Evolutionary conservation across 1,139 yeast genomes (phyloP).

Genomic region (Pichia sp.): DNA sequence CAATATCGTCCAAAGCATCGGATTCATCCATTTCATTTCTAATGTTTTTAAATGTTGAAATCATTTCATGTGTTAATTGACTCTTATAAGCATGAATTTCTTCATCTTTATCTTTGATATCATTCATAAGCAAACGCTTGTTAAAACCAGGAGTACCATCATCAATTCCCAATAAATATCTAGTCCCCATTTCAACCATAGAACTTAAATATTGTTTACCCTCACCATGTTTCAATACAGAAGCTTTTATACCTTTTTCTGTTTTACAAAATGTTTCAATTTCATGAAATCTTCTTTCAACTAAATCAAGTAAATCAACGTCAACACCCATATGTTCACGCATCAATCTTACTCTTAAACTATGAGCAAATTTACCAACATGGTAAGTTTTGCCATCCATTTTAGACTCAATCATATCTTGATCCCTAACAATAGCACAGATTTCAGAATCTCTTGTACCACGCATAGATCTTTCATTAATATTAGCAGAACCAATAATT

Average conservation of each 20-base stretch:
- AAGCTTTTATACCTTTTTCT: slow-evolving; percentile 38
- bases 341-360: slow-evolving; percentile 85
- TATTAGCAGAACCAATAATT: slow-evolving; percentile 93
- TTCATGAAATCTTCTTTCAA: slow-evolving; percentile 66
- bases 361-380: slow-evolving; percentile 87
- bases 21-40: slow-evolving; percentile 13
- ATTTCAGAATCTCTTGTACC: slow-evolving; percentile 93
- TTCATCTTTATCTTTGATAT: background rate
- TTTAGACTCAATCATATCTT: slow-evolving; percentile 60
- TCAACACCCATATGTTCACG: slow-evolving; percentile 94
- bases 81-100: background rate
- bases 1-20: slow-evolving; percentile 22
- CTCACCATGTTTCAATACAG: slow-evolving; percentile 28
- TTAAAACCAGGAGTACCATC: slow-evolving; percentile 30
- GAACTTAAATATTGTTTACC: slow-evolving; percentile 45
- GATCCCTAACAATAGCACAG: slow-evolving; percentile 81
- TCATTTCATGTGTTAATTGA: slow-evolving; percentile 30
- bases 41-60: slow-evolving; percentile 43
- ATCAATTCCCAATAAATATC: slow-evolving; percentile 50
- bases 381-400: slow-evolving; percentile 79
- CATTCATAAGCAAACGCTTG: background rate
- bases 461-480: slow-evolving; percentile 91
- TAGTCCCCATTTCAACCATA: slow-evolving; percentile 65
- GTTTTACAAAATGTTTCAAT: slow-evolving; percentile 52
- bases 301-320: slow-evolving; percentile 78